Conservation (phyloP, 495 filamentous ascomycete genomes). For the Friedmanniomyces simplex region DNA sequence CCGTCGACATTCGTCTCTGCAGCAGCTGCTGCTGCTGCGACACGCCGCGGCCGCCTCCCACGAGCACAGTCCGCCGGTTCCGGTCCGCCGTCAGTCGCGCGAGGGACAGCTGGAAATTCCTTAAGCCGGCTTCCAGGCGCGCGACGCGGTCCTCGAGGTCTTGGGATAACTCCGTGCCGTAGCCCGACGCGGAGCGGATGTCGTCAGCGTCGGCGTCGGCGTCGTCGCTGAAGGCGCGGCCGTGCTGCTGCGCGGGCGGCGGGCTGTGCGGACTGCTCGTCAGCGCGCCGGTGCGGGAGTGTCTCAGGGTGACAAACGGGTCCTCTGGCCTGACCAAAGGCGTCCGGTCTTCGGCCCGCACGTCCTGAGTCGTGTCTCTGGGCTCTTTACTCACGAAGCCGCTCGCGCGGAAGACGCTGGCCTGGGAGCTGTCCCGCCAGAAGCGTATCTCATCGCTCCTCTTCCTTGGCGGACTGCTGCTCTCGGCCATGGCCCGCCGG, state of each 20-base stretch:
- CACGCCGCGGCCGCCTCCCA: too few relatives aligned
- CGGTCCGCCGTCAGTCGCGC: conserved; percentile 12
- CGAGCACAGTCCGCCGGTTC: conserved; percentile 13
- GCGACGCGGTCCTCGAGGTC: conserved; percentile 21
- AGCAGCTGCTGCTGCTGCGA: too few relatives aligned
- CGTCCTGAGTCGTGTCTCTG: background rate
- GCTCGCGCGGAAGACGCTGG: conserved; percentile 13
- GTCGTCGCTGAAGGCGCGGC: background rate
- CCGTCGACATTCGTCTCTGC: background rate
- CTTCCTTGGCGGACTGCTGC: conserved; percentile 1
- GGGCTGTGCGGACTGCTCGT: conserved; percentile 4
- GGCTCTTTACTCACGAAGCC: conserved; percentile 7
- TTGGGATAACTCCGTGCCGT: conserved; percentile 14
- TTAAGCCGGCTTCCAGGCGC: conserved; percentile 13
- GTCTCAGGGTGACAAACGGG: background rate
- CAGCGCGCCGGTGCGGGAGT: background rate
- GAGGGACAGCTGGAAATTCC: conserved; percentile 12
- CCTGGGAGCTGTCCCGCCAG: conserved; percentile 22
- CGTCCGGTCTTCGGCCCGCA: background rate
- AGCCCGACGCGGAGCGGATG: conserved; percentile 1
- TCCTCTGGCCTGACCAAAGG: background rate
- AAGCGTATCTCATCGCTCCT: conserved; percentile 22
- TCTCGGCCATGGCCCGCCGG: background rate
- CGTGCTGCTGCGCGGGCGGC: background rate
- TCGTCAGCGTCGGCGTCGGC: too few relatives aligned